Evolutionary conservation across 2,329 filamentous ascomycete genomes (phyloP).

Genomic region (Sporothrix phasma): DNA sequence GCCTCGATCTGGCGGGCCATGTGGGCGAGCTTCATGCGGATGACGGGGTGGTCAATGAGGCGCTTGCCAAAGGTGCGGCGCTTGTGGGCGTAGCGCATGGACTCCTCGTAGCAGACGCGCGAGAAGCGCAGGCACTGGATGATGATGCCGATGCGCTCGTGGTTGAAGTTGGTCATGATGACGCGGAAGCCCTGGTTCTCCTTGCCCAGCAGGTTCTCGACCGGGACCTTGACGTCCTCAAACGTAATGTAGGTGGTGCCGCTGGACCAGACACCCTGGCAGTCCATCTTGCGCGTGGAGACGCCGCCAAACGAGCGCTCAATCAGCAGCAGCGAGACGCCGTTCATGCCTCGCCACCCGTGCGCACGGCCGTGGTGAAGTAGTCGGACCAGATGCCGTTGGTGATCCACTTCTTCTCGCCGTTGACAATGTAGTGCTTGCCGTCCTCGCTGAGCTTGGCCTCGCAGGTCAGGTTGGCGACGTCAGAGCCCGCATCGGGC

Average conservation of each 20-base stretch:
- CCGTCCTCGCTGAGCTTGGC: slow-evolving; percentile 90
- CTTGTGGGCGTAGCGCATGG: slow-evolving; percentile 95
- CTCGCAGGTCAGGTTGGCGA: slow-evolving; percentile 91
- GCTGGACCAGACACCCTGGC: slow-evolving; percentile 91
- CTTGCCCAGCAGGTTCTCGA: slow-evolving; percentile 97
- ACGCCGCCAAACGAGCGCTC: slow-evolving; percentile 79
- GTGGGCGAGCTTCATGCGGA: slow-evolving; percentile 92
- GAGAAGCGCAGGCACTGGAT: slow-evolving; percentile 95
- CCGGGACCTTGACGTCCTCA: slow-evolving; percentile 97
- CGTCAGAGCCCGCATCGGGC: slow-evolving; percentile 88
- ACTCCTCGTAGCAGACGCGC: slow-evolving; percentile 94
- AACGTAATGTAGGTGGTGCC: slow-evolving; percentile 97
- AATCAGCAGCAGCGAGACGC: slow-evolving; percentile 81
- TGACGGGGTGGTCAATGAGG: slow-evolving; percentile 92
- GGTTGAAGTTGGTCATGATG: slow-evolving; percentile 99
- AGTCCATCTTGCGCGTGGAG: slow-evolving; percentile 91
- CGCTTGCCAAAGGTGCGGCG: slow-evolving; percentile 93
- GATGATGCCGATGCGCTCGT: slow-evolving; percentile 97
- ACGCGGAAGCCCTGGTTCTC: slow-evolving; percentile 96
- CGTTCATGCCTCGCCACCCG: slow-evolving; percentile 81
- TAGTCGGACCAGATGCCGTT: slow-evolving; percentile 97
- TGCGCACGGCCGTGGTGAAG: slow-evolving; percentile 93
- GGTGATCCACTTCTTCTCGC: slow-evolving; percentile 99
- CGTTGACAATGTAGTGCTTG: slow-evolving; percentile 98
- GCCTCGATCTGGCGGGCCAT: slow-evolving; percentile 98